phyloP scores from a whole-genome alignment of 2,329 filamentous ascomycete genomes.

The Coniochaeta sp. region DNA sequence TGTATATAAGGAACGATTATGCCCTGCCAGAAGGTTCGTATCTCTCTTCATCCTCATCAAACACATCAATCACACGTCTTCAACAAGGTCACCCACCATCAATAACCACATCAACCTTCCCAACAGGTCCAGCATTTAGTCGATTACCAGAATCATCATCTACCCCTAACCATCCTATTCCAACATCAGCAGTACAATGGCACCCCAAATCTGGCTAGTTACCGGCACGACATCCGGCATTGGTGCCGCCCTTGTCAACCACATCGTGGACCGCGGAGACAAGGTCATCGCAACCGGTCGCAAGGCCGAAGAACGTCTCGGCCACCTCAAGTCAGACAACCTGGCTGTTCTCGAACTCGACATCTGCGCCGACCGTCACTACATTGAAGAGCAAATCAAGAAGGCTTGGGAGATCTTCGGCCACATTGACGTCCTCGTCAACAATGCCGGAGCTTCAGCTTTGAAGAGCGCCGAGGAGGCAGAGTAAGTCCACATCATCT shows the following conservation, averaged over 20 bases:
- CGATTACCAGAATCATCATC: too few relatives aligned
- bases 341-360: constrained; percentile 12
- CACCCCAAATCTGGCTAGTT: constrained; percentile 25
- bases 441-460: constrained; percentile 25
- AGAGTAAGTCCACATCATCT: constrained; percentile 14
- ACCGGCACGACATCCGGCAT: constrained; percentile 26
- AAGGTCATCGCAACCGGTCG: constrained; percentile 23
- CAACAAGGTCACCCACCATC: too few relatives aligned
- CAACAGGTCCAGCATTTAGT: too few relatives aligned
- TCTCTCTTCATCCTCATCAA: too few relatives aligned
- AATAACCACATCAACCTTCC: too few relatives aligned
- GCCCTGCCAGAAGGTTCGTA: too few relatives aligned
- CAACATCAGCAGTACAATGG: constrained; percentile 14
- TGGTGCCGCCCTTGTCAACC: constrained; percentile 17
- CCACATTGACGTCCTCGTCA: constrained; percentile 24
- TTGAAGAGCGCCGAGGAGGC: constrained; percentile 22
- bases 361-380: constrained; percentile 8
- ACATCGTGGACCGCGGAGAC: constrained; percentile 20
- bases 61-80: too few relatives aligned
- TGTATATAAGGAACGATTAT: too few relatives aligned
- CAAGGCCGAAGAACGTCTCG: constrained; percentile 17
- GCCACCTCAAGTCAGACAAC: constrained; percentile 8
- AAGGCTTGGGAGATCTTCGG: constrained; percentile 23
- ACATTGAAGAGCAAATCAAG: constrained; percentile 9
- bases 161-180: neutral